Evolutionary conservation across 148 eudicot genomes (phyloP), one percentile per base, ranked within the genome.

Genomic region (Spergularia marina): DNA sequence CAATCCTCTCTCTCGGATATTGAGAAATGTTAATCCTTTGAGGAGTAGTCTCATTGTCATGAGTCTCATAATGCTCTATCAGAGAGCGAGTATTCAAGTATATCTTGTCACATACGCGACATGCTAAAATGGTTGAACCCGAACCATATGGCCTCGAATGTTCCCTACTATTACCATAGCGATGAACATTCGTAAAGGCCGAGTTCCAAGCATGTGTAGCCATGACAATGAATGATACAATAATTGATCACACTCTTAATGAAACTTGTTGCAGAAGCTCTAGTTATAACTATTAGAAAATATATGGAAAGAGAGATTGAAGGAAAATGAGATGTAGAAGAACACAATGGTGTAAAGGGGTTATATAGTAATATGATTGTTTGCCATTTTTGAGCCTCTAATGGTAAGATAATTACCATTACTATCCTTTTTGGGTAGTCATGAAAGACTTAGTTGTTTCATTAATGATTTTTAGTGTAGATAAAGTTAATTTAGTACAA

Each of bases 81-180:
- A 84, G 74, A 51, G 79, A 57, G 10, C 17, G 75, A 41, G 30
- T 12, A 20, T n/a, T 73, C 11, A 55, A 10, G n/a, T 59, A 80
- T 16, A 81, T 59, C 53, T 75, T 51, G 39, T 81, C 63, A 16
- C 86, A 84, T 53, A 59, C n/a, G 23, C 79, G 77, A 56, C 86
- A 84, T 2, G 84, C 75, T 3, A 81, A 20, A 18, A 58, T 49
- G 17, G 71, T 54, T 1, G 56, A 55, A 4, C 7, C 36, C 20
- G 67, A 44, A 40, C 23, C 53, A 21, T 14, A 13, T 13, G 60
- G 68, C 15, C 78, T 53, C 12, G 64, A 21, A 34, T 52, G 47
- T 54, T 74, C 82, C 4, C 17, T 20, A 6, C 80, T 53, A 13
- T 36, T 20, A 15, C 80, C 55, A 13, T 36, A 39, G 17, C 63